Base-by-base conservation (phyloP, 148 eudicot species). In the Talinum fruticosum region DNA sequence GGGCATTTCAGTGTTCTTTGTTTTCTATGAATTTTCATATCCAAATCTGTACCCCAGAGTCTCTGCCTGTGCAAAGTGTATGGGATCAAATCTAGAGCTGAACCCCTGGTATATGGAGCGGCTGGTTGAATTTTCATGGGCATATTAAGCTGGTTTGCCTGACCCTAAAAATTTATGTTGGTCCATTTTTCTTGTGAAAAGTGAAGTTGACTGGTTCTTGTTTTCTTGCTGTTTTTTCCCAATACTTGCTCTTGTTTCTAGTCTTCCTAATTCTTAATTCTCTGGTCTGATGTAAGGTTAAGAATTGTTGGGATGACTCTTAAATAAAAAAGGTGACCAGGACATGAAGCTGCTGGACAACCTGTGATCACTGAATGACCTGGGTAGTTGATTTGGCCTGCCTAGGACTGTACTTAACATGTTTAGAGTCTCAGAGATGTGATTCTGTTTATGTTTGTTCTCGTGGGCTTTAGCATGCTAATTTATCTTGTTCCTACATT, bases 311-410 rank as follows among this genome's bases (percentile, higher is more conserved):
- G 73, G 51, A 68, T 21, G 28, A 45, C 28, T 35, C 23, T 2
- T 2, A 37, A 37, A 2, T 37, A 37, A 37, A 37, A 37, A 37
- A 21, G 29, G 35, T 35, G 21, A 68, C 4, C 8, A 68, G 28
- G 70, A 66, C 70, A 32, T 2, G 23, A 13, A 2, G 28, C 14
- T 8, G 28, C 72, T 69, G 13, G 24, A 69, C n/a, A 23, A 36
- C 28, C 72, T 33, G 15, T 32, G 41, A 21, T 37, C 44, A 35
- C 34, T 41, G 0, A 29, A 14, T 65, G 21, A 36, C 72, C 38
- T 69, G 72, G 72, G 72, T 69, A 19, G 49, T 69, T 69, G 72
- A 37, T 69, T 36, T 69, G 38, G 29, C 16, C 29, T 69, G 47
- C n/a, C n/a, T 35, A 3, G 26, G 41, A 37, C 41, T 37, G 41